A percentile compares a stretch with the other conserved stretches of the same genome.
Evolutionary conservation across 495 filamentous ascomycete genomes (phyloP).

Genomic region (Lepraria neglecta): DNA sequence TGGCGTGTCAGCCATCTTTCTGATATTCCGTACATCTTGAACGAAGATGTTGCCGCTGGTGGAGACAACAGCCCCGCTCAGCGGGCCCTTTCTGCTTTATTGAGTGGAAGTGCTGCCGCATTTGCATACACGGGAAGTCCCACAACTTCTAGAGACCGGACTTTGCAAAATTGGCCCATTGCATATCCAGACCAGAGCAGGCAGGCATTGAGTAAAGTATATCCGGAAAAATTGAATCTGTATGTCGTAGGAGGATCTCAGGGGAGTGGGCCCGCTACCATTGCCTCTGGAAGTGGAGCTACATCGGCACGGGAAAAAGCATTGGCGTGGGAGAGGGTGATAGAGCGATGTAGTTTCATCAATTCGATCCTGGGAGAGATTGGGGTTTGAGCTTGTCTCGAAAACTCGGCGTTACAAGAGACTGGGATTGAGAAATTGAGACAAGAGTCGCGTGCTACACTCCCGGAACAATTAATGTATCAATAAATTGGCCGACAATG

Average conservation of each 20-base stretch:
- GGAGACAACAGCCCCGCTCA: conserved; percentile 28
- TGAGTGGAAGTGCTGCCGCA: conserved; percentile 9
- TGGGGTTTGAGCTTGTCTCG: neutral
- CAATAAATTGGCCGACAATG: too few species aligned
- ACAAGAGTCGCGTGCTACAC: too few species aligned
- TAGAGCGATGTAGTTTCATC: conserved; percentile 13
- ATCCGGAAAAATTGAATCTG: neutral
- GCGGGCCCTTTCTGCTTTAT: conserved; percentile 18
- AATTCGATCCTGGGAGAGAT: conserved; percentile 15
- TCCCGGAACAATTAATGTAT: too few species aligned
- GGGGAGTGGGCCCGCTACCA: neutral
- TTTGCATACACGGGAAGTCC: conserved; percentile 16
- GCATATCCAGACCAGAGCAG: conserved; percentile 4
- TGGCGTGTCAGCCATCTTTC: conserved; percentile 40
- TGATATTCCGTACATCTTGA: conserved; percentile 43
- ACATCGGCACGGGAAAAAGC: neutral
- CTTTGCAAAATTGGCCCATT: conserved; percentile 13
- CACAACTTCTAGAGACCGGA: neutral
- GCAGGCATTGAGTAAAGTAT: conserved; percentile 1
- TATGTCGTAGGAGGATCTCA: conserved; percentile 6
- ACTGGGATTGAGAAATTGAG: too few species aligned
- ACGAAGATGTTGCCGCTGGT: conserved; percentile 26
- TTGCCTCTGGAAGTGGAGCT: neutral
- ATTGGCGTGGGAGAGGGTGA: conserved; percentile 11
- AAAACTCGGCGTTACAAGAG: too few species aligned